Conservation (phyloP, 257 asterid genomes). For the Gentiana straminea region DNA sequence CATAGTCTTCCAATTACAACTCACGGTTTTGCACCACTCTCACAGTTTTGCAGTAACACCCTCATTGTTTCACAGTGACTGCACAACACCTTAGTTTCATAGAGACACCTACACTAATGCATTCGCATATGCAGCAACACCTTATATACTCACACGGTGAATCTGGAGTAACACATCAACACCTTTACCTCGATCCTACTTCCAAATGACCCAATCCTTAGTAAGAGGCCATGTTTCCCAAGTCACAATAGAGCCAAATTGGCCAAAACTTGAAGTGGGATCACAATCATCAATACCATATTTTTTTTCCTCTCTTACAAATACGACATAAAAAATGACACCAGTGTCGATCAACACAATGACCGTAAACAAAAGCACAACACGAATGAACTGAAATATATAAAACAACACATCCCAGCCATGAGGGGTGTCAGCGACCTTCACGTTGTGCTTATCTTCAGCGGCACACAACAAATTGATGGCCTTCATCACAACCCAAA, state of each 20-base stretch:
- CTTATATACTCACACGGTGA: no score
- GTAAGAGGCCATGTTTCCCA: constrained; percentile 82
- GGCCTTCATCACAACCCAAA: constrained; percentile 55
- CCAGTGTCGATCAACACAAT: constrained; percentile 67
- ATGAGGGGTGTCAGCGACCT: constrained; percentile 78
- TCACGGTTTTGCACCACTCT: no score
- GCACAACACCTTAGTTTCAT: no score
- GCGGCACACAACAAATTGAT: constrained; percentile 68
- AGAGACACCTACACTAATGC: no score
- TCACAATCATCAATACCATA: constrained; percentile 53
- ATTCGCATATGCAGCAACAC: no score
- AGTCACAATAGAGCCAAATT: constrained; percentile 63
- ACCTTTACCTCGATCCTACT: constrained; percentile 23
- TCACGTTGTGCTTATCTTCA: constrained; percentile 77
- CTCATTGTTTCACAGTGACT: no score
- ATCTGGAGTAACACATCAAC: no score
- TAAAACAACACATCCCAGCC: constrained; percentile 89
- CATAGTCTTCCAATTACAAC: no score
- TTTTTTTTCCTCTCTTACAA: constrained; percentile 76
- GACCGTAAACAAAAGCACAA: constrained; percentile 59
- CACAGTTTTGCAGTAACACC: no score
- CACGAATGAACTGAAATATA: constrained; percentile 71
- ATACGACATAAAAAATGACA: constrained; percentile 64
- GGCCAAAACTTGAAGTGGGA: constrained; percentile 26
- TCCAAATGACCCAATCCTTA: constrained; percentile 85